phyloP scores from a whole-genome alignment of 306 rosid species.

The Lathyrus oleraceus region DNA sequence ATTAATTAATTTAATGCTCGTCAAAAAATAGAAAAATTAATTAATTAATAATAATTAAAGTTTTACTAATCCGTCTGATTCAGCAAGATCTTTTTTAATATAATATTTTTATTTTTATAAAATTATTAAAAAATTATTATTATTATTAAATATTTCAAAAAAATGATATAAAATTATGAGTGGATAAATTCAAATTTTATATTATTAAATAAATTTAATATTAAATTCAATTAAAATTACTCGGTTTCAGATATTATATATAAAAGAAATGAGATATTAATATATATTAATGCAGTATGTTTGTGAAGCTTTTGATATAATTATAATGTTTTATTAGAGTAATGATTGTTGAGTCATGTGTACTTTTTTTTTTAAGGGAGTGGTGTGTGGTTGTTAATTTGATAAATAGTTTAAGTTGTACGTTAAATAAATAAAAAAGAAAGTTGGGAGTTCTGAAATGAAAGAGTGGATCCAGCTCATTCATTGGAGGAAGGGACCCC shows the following conservation, averaged over 20 bases:
- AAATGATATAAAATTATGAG: no score
- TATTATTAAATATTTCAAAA: background rate
- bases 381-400: background rate
- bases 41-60: background rate
- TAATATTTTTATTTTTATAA: background rate
- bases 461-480: constrained; percentile 97
- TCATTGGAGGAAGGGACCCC: constrained; percentile 47
- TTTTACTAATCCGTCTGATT: constrained; percentile 18
- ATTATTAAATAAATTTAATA: no score
- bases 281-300: no score
- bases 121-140: background rate
- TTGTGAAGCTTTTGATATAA: background rate
- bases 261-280: no score
- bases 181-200: no score
- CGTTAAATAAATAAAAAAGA: constrained; percentile 31
- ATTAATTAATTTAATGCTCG: constrained; percentile 8
- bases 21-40: no score
- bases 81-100: background rate
- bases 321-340: background rate
- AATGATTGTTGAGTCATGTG: background rate
- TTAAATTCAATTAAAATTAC: no score
- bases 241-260: no score
- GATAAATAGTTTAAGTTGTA: constrained; percentile 25
- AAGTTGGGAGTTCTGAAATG: constrained; percentile 53
- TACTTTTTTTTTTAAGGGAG: background rate